Conservation (phyloP, 2,329 filamentous ascomycete species). For the Penicillium sp. region DNA sequence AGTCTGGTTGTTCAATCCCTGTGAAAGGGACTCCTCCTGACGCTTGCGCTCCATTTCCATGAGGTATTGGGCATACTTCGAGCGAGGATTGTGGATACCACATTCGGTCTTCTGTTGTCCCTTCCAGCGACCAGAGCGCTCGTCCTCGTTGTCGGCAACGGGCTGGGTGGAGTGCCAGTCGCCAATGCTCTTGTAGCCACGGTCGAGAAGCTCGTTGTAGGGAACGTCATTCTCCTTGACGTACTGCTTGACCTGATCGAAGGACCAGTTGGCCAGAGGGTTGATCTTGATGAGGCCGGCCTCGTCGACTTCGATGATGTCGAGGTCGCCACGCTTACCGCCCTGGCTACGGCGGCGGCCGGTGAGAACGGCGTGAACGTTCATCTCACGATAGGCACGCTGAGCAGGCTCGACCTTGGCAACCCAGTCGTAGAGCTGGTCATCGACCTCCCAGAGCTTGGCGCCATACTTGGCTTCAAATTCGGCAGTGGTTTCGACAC, state of each 20-base stretch:
- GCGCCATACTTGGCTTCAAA: slow-evolving; percentile 80
- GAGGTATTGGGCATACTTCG: slow-evolving; percentile 82
- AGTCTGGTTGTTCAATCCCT: slow-evolving; percentile 40
- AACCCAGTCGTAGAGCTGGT: slow-evolving; percentile 91
- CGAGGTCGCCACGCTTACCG: slow-evolving; percentile 82
- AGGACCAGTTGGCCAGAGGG: slow-evolving; percentile 90
- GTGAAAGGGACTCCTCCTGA: slow-evolving; percentile 53
- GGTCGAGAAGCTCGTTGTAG: slow-evolving; percentile 86
- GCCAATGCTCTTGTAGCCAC: slow-evolving; percentile 95
- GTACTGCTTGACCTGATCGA: slow-evolving; percentile 84
- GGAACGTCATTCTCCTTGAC: slow-evolving; percentile 82
- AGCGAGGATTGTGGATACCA: slow-evolving; percentile 97
- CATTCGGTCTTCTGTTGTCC: slow-evolving; percentile 94
- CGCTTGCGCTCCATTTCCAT: slow-evolving; percentile 67
- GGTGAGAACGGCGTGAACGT: slow-evolving; percentile 86
- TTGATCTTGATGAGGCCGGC: slow-evolving; percentile 94
- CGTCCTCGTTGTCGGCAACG: slow-evolving; percentile 86
- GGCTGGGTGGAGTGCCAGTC: slow-evolving; percentile 98
- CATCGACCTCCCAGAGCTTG: slow-evolving; percentile 76
- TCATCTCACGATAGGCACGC: slow-evolving; percentile 80
- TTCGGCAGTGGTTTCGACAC: slow-evolving; percentile 65
- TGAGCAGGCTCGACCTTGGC: slow-evolving; percentile 97
- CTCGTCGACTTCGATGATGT: slow-evolving; percentile 90
- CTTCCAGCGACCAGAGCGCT: slow-evolving; percentile 96
- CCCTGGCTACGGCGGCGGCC: slow-evolving; percentile 89